phyloP scores from a whole-genome alignment of 805 yeast genomes.

The Wickerhamomyces sydowiorum region DNA sequence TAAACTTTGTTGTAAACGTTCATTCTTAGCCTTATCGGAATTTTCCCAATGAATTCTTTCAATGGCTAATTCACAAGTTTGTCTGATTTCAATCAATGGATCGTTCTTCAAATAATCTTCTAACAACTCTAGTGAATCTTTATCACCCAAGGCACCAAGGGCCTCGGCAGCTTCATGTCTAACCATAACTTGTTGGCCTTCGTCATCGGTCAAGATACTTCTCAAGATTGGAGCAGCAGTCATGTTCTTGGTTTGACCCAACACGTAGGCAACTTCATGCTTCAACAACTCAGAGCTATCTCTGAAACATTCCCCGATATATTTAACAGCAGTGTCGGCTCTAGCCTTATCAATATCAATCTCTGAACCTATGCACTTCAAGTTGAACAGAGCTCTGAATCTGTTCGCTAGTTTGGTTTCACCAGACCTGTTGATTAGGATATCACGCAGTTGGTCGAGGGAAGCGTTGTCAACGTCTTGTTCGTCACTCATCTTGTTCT shows the following conservation, averaged over 20 bases:
- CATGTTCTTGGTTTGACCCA: slow-evolving; percentile 90
- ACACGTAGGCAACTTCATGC: slow-evolving; percentile 95
- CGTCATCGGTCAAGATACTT: slow-evolving; percentile 54
- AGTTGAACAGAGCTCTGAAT: slow-evolving; percentile 89
- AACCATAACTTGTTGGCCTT: slow-evolving; percentile 86
- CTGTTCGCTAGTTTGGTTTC: slow-evolving; percentile 73
- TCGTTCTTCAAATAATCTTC: slow-evolving; percentile 62
- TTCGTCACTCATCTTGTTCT: slow-evolving; percentile 9
- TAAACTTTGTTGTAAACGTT: slow-evolving; percentile 66
- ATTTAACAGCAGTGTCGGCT: slow-evolving; percentile 67
- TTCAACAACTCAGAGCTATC: slow-evolving; percentile 77
- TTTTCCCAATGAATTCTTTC: slow-evolving; percentile 93
- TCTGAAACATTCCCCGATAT: slow-evolving; percentile 85
- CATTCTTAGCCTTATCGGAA: slow-evolving; percentile 58
- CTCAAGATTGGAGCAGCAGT: slow-evolving; percentile 72
- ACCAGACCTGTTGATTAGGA: slow-evolving; percentile 60
- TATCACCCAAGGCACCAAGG: slow-evolving; percentile 89
- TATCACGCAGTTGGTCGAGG: slow-evolving; percentile 68
- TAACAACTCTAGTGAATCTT: slow-evolving; percentile 61
- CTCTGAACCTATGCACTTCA: slow-evolving; percentile 82
- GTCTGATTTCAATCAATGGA: slow-evolving; percentile 83
- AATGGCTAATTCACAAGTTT: slow-evolving; percentile 96
- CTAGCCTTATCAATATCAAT: slow-evolving; percentile 41
- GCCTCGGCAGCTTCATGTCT: slow-evolving; percentile 99
- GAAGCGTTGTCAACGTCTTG: slow-evolving; percentile 31